These are phyloP conservation scores for Basipetospora sp. DNA, from an alignment of 2,329 filamentous ascomycete genomes.

Conservation along the genomic window DNA sequence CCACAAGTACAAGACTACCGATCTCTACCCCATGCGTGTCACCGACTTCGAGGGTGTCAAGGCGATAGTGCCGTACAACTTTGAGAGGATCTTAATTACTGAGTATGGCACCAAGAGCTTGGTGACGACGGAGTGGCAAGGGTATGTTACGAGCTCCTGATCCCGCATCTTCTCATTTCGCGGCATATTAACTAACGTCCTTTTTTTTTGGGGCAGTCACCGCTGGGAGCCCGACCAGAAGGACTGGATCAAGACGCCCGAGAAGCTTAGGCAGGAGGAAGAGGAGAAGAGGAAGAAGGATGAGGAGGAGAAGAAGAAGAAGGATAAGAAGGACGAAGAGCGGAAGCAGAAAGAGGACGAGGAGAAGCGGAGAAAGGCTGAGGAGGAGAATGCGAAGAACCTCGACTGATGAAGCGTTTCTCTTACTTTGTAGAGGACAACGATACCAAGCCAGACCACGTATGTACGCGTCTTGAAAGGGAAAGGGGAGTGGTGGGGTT, in stretches of 20 bases:
- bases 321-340: slow-evolving; percentile 3
- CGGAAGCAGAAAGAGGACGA: slow-evolving; percentile 10
- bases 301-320: slow-evolving; percentile 13
- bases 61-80: slow-evolving; percentile 54
- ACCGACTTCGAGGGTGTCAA: slow-evolving; percentile 61
- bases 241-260: slow-evolving; percentile 39
- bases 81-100: slow-evolving; percentile 48
- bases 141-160: slow-evolving; percentile 43
- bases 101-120: slow-evolving; percentile 53
- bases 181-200: slow-evolving; percentile 10
- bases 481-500: too few species aligned
- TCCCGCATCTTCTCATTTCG: neutral
- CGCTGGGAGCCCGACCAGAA: slow-evolving; percentile 42
- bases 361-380: slow-evolving; percentile 7
- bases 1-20: slow-evolving; percentile 54
- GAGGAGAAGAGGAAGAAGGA: slow-evolving; percentile 15
- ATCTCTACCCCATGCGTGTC: slow-evolving; percentile 62
- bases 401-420: neutral
- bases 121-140: slow-evolving; percentile 43
- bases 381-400: slow-evolving; percentile 2
- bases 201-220: too few species aligned
- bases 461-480: too few species aligned
- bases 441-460: too few species aligned
- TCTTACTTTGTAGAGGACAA: too few species aligned
- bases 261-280: slow-evolving; percentile 14